Conservation (phyloP, 2,329 filamentous ascomycete genomes). For the Alternaria novae-zelandiae region DNA sequence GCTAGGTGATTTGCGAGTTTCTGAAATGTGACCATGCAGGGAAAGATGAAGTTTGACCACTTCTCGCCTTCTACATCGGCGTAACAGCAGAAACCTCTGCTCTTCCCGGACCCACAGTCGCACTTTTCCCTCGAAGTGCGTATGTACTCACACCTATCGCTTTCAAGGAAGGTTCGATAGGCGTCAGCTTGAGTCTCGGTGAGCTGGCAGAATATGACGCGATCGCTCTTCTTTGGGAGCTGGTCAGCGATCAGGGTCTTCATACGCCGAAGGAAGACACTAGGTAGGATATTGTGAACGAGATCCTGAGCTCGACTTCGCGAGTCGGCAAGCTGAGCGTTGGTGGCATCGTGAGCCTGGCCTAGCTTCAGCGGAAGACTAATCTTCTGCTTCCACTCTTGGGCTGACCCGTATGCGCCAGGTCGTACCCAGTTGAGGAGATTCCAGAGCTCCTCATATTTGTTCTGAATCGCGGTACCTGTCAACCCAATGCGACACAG, state of each 20-base stretch:
- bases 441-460: constrained; percentile 96
- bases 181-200: constrained; percentile 81
- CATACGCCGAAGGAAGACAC: constrained; percentile 90
- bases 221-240: constrained; percentile 91
- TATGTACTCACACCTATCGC: constrained; percentile 72
- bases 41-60: constrained; percentile 84
- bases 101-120: constrained; percentile 70
- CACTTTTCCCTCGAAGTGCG: constrained; percentile 72
- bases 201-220: constrained; percentile 92
- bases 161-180: constrained; percentile 81
- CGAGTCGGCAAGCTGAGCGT: constrained; percentile 79
- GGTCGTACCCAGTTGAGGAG: constrained; percentile 96
- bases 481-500: constrained; percentile 92
- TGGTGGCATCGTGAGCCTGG: constrained; percentile 89
- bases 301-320: constrained; percentile 83
- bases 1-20: constrained; percentile 94
- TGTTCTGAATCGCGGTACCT: constrained; percentile 96
- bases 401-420: constrained; percentile 69
- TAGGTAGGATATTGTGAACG: constrained; percentile 83
- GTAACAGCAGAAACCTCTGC: constrained; percentile 83
- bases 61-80: constrained; percentile 62
- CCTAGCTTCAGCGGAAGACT: constrained; percentile 81
- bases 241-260: constrained; percentile 92
- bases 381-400: constrained; percentile 80
- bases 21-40: constrained; percentile 79